Percentiles rank a stretch among this genome's conserved stretches.
These are phyloP conservation scores for Globomyces pollinis-pini DNA, from an alignment of 192 early-diverging fungal genomes.

Conservation along the genomic window DNA sequence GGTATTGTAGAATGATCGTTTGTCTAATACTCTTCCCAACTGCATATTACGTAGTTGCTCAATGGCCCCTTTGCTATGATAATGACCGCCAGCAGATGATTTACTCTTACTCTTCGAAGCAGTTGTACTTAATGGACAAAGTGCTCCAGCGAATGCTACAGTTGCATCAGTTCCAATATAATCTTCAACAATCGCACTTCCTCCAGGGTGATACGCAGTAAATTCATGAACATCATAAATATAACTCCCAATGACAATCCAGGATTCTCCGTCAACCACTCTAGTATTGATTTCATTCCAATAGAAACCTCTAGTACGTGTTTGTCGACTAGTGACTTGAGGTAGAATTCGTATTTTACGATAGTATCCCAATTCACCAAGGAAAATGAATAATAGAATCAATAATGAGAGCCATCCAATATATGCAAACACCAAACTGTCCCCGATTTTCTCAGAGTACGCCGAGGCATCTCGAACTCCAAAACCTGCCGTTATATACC, in stretches of 20 bases:
- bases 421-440: not conserved
- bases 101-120: not conserved
- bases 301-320: not conserved
- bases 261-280: slow-evolving; percentile 1
- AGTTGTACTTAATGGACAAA: not conserved
- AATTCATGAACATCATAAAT: slow-evolving; percentile 10
- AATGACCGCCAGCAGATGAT: not conserved
- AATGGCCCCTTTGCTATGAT: not conserved
- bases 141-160: not conserved
- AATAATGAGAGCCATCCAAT: not conserved
- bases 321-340: not conserved
- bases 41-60: not conserved
- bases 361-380: not conserved
- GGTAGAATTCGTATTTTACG: not conserved
- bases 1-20: not conserved
- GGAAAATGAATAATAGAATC: not conserved
- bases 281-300: slow-evolving; percentile 3
- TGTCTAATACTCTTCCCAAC: not conserved
- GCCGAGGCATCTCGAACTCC: not conserved
- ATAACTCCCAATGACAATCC: slow-evolving; percentile 5
- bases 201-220: slow-evolving; percentile 1
- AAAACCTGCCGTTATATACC: not conserved
- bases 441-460: not conserved
- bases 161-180: slow-evolving; percentile 12
- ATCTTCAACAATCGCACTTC: not conserved